These are phyloP conservation scores for Lenwebbia sp. DNA, from an alignment of 345 rosid genomes.

Conservation along the genomic window DNA sequence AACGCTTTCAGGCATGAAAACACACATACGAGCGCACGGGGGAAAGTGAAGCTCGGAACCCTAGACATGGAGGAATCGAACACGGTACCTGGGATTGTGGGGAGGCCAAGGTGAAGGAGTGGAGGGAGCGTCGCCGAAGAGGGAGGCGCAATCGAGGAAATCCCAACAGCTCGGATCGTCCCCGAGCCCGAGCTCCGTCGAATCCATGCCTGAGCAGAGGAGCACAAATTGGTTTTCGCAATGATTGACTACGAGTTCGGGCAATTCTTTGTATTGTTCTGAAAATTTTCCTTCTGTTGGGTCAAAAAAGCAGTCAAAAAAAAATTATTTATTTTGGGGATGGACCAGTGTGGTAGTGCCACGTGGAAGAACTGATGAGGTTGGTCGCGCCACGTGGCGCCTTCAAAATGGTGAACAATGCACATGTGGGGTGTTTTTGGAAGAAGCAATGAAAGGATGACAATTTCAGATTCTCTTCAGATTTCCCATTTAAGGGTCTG, in stretches of 20 bases:
- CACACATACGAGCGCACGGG: neutral
- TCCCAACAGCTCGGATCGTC: constrained; percentile 16
- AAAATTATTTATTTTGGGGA: neutral
- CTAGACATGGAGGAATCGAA: neutral
- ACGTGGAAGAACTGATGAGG: neutral
- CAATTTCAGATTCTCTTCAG: neutral
- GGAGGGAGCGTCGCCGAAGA: neutral
- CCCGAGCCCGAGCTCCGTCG: neutral
- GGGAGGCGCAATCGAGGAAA: constrained; percentile 22
- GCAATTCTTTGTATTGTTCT: neutral
- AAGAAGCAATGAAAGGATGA: neutral
- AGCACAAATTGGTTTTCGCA: neutral
- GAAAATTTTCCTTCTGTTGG: neutral
- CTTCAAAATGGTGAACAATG: neutral
- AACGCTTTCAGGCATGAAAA: neutral
- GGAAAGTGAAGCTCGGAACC: neutral
- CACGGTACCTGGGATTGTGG: neutral
- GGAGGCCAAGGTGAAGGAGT: neutral
- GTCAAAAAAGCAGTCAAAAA: neutral
- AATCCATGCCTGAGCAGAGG: constrained; percentile 6
- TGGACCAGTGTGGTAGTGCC: neutral
- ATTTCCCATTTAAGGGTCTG: neutral
- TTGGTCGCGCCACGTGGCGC: neutral
- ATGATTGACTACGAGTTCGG: neutral
- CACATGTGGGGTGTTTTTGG: neutral